phyloP scores from a whole-genome alignment of 1,284 basidiomycete species.

The Baeospora myosura region DNA sequence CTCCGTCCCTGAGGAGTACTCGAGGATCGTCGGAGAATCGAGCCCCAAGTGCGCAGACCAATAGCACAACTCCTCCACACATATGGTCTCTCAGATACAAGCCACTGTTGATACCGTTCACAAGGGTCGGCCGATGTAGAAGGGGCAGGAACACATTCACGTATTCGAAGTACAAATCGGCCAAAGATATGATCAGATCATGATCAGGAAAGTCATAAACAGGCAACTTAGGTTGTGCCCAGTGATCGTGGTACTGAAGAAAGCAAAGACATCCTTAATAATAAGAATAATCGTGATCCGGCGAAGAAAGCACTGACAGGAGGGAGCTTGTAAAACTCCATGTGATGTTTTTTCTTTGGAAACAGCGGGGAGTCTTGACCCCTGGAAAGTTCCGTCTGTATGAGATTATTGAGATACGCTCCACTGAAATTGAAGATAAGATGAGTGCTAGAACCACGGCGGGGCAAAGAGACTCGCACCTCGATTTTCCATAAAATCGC shows the following conservation, averaged over 20 bases:
- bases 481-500: constrained; percentile 1
- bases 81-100: neutral
- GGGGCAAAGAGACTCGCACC: neutral
- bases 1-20: neutral
- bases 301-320: neutral
- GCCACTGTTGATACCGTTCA: neutral
- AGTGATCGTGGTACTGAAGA: constrained; percentile 1
- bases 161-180: constrained; percentile 10
- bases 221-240: neutral
- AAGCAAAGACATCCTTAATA: neutral
- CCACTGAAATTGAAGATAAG: neutral
- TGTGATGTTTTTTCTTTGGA: neutral
- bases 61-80: constrained; percentile 1
- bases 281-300: neutral
- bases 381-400: too few relatives aligned
- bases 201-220: neutral
- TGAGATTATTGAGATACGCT: neutral
- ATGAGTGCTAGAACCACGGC: neutral
- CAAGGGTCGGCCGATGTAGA: constrained; percentile 12
- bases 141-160: constrained; percentile 18
- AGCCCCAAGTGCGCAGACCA: constrained; percentile 1
- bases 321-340: neutral
- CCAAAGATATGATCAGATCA: neutral
- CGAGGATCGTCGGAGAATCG: constrained; percentile 1
- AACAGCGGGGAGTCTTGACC: too few relatives aligned